Evolutionary conservation across 805 yeast species (phyloP).

Genomic region (Jamesozyma lodderae): DNA sequence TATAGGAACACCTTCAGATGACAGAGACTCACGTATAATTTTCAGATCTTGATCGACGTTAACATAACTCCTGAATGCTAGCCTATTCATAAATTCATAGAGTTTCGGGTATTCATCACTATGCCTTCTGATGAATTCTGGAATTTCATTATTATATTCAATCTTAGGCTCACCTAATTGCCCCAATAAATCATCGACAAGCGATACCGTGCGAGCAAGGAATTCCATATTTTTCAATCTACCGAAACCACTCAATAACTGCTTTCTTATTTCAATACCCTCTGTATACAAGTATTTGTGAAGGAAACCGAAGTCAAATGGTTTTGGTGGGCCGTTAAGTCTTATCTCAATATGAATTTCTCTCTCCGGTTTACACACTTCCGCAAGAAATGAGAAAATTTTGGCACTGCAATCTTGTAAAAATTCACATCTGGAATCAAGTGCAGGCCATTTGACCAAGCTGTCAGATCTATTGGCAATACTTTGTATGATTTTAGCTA

Average conservation of each 20-base stretch:
- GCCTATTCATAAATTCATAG: conserved; percentile 66
- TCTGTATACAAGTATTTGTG: conserved; percentile 45
- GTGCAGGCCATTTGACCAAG: conserved; percentile 54
- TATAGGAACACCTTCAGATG: conserved; percentile 65
- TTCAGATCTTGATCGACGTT: conserved; percentile 28
- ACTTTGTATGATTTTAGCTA: conserved; percentile 78
- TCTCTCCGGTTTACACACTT: conserved; percentile 24
- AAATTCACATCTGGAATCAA: conserved; percentile 36
- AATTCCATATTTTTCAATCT: conserved; percentile 6
- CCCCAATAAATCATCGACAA: conserved; percentile 40
- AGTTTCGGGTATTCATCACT: conserved; percentile 42
- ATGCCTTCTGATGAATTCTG: conserved; percentile 42
- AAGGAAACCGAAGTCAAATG: conserved; percentile 31
- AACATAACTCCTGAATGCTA: conserved; percentile 44
- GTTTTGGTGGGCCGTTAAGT: conserved; percentile 14
- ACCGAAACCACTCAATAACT: conserved; percentile 7
- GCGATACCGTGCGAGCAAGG: conserved; percentile 28
- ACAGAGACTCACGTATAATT: conserved; percentile 54
- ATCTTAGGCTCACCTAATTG: conserved; percentile 53
- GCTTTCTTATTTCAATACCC: conserved; percentile 34
- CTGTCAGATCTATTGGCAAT: conserved; percentile 75
- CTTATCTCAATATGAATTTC: conserved; percentile 13
- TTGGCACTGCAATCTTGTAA: conserved; percentile 32
- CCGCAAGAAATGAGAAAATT: conserved; percentile 35
- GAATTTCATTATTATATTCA: conserved; percentile 46